Conservation (phyloP, 768 basidiomycete species). For the Rhodotorula kratochvilovae region DNA sequence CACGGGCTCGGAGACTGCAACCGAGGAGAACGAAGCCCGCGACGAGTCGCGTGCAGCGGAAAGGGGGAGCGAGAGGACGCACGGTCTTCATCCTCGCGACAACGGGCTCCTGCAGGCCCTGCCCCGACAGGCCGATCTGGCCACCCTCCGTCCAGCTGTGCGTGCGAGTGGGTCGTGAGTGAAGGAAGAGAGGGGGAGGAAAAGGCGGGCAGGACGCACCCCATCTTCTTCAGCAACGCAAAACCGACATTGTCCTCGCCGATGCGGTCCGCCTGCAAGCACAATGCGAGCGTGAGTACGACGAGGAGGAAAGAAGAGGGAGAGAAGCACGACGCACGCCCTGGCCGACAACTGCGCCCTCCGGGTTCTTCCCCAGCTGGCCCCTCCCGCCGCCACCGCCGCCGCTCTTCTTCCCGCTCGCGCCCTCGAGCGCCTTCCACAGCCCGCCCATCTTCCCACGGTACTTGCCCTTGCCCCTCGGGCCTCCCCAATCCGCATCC, state of each 20-base stretch:
- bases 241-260: conserved; percentile 77
- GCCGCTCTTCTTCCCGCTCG: conserved; percentile 13
- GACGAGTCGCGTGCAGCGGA: neutral
- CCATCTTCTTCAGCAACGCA: conserved; percentile 80
- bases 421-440: conserved; percentile 40
- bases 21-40: too few species aligned
- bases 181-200: too few species aligned
- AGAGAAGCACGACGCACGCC: conserved; percentile 17
- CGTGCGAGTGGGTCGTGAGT: neutral
- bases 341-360: conserved; percentile 34
- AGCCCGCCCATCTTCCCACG: conserved; percentile 43
- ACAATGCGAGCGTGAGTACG: too few species aligned
- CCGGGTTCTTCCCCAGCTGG: conserved; percentile 29
- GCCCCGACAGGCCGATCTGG: conserved; percentile 29
- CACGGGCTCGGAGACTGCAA: too few species aligned
- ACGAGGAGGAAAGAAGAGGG: neutral
- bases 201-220: conserved; percentile 47
- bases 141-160: conserved; percentile 35
- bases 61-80: neutral
- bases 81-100: conserved; percentile 32
- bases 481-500: conserved; percentile 6
- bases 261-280: conserved; percentile 63
- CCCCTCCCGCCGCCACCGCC: conserved; percentile 33
- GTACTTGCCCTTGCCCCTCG: conserved; percentile 31
- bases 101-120: conserved; percentile 31